Evolutionary conservation across 2,329 filamentous ascomycete genomes (phyloP).

Genomic region (Claviceps purpurea): DNA sequence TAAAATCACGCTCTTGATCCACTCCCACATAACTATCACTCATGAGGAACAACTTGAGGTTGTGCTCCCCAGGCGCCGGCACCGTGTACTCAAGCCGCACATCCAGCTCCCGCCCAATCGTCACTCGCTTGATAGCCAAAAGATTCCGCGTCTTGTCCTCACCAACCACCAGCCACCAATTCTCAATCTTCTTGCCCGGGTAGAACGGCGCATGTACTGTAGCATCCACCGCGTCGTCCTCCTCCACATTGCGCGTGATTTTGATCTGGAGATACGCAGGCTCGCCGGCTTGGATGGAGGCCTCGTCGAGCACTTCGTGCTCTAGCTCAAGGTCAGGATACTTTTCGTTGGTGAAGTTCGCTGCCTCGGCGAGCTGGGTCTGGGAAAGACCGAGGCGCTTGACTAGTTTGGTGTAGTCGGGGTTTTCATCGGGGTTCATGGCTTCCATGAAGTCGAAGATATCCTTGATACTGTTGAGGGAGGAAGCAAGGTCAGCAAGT

Average conservation of each 20-base stretch:
- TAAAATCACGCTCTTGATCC: constrained; percentile 87
- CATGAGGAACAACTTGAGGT: constrained; percentile 87
- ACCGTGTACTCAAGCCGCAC: constrained; percentile 80
- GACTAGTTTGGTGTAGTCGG: constrained; percentile 64
- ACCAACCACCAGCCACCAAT: constrained; percentile 96
- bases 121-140: constrained; percentile 88
- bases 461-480: constrained; percentile 58
- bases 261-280: constrained; percentile 73
- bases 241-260: constrained; percentile 69
- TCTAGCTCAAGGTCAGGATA: constrained; percentile 92
- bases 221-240: constrained; percentile 56
- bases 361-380: constrained; percentile 74
- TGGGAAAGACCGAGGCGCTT: constrained; percentile 68
- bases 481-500: constrained; percentile 16
- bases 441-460: constrained; percentile 98
- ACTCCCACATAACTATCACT: constrained; percentile 95
- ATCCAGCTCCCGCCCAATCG: constrained; percentile 65
- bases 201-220: constrained; percentile 94
- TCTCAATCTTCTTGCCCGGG: constrained; percentile 82
- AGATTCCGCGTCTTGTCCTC: constrained; percentile 81
- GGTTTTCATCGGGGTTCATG: constrained; percentile 91
- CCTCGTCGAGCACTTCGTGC: constrained; percentile 71
- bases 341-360: constrained; percentile 87
- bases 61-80: constrained; percentile 68
- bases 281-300: constrained; percentile 65